Conservation (phyloP, 2,329 filamentous ascomycete genomes). For the Delphinella strobiligena region DNA sequence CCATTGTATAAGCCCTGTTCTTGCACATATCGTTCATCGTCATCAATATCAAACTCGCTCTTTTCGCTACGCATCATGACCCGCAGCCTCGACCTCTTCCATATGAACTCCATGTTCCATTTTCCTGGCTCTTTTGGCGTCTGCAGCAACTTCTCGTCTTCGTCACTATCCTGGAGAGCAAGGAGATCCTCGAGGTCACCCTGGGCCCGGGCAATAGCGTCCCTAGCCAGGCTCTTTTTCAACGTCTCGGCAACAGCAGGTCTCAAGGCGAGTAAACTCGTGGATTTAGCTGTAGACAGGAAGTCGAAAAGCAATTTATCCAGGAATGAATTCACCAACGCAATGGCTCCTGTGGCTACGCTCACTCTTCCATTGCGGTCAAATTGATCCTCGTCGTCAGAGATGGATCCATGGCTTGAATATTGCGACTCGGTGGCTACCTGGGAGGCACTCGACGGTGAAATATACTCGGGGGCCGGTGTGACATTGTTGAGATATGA, state of each 20-base stretch:
- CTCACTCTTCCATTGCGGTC: constrained; percentile 51
- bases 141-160: constrained; percentile 33
- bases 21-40: constrained; percentile 80
- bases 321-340: constrained; percentile 79
- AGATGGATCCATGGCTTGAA: constrained; percentile 58
- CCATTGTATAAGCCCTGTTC: constrained; percentile 61
- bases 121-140: constrained; percentile 28
- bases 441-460: constrained; percentile 74
- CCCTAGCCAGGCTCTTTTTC: constrained; percentile 76
- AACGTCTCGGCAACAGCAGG: constrained; percentile 77
- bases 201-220: constrained; percentile 71
- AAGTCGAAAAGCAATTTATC: constrained; percentile 90
- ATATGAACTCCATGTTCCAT: constrained; percentile 86
- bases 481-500: constrained; percentile 34
- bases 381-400: constrained; percentile 46
- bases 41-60: constrained; percentile 94
- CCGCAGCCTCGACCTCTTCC: constrained; percentile 83
- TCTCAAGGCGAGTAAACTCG: constrained; percentile 60
- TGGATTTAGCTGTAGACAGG: constrained; percentile 67
- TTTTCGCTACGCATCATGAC: constrained; percentile 98
- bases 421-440: constrained; percentile 85
- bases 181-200: constrained; percentile 82
- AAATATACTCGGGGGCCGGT: constrained; percentile 78
- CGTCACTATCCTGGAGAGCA: constrained; percentile 65
- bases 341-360: constrained; percentile 59